Evolutionary conservation across 2,329 filamentous ascomycete genomes (phyloP), one percentile per base, ranked within the genome.

Genomic region (Penicillium sp.): DNA sequence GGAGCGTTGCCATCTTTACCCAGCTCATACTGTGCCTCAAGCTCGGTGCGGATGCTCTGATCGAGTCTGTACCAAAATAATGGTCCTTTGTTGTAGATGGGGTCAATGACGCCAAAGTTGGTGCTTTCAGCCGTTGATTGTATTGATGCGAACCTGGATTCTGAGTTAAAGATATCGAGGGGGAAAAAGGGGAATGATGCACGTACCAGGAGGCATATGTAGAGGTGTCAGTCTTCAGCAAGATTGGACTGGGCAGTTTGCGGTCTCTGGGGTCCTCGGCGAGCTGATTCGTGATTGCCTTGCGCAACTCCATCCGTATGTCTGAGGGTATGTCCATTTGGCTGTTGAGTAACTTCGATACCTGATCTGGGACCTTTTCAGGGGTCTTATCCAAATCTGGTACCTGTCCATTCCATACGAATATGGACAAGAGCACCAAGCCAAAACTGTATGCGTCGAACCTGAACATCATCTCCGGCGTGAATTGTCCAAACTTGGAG

Each of bases 401-500:
- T 4, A 59, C 46, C 35, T 65, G 54, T 7, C 66, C 65, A n/a
- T 56, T 33, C 14, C 59, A 58, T 11, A 60, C 57, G 37, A 70
- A 71, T 16, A 68, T 55, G 6, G 69, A 70, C 19, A 70, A 36
- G 5, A 71, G 43, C 11, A 66, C 59, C 13, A 70, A 43, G 1
- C 67, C 69, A 44, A 69, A 60, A 54, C 69, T 71, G 46, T 69
- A 71, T 6, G 69, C 60, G 49, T 71, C 69, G 33, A 70, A 70
- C 3, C 52, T 60, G 36, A 70, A 64, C 66, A 71, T 69, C 24
- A 70, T 10, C 3, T 69, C 65, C 0, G 69, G 60, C 7, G 60
- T 57, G 31, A 70, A 71, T 3, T 27, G 43, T 13, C 53, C 54
- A 16, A 59, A 61, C 9, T 24, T 58, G 41, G 49, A 60, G 36